Percentiles rank a stretch among this genome's conserved stretches.
Evolutionary conservation across 805 yeast genomes (phyloP).

Genomic region (Myxozyma udenii): DNA sequence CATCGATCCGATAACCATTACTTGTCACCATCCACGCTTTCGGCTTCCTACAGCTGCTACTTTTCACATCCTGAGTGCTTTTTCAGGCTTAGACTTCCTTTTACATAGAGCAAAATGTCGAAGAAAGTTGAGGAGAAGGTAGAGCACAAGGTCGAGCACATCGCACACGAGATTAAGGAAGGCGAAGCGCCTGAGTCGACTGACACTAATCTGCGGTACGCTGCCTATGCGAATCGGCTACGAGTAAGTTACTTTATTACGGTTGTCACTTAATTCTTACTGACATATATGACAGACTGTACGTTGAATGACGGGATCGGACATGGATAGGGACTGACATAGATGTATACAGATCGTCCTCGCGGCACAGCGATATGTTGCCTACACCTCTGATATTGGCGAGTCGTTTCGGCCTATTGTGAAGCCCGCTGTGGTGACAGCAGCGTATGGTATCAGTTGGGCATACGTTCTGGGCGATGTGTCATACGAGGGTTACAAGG

Average conservation of each 20-base stretch:
- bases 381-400: constrained; percentile 83
- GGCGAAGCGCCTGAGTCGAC: constrained; percentile 43
- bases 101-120: constrained; percentile 1
- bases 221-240: constrained; percentile 75
- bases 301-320: no score
- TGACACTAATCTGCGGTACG: constrained; percentile 60
- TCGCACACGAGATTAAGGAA: constrained; percentile 27
- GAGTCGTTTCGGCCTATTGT: constrained; percentile 84
- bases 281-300: constrained; percentile 6
- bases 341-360: constrained; percentile 45
- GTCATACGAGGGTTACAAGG: constrained; percentile 65
- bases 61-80: no score
- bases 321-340: background rate
- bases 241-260: constrained; percentile 38
- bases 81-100: background rate
- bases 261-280: background rate
- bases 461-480: constrained; percentile 72
- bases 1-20: background rate
- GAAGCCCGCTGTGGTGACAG: constrained; percentile 58
- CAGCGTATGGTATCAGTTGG: constrained; percentile 76
- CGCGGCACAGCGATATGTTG: constrained; percentile 78
- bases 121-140: constrained; percentile 17
- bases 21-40: no score
- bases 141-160: constrained; percentile 19
- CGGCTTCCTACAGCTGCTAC: no score